These are phyloP conservation scores for Saccharomycopsis malanga DNA, from an alignment of 805 yeast genomes.

Conservation along the genomic window DNA sequence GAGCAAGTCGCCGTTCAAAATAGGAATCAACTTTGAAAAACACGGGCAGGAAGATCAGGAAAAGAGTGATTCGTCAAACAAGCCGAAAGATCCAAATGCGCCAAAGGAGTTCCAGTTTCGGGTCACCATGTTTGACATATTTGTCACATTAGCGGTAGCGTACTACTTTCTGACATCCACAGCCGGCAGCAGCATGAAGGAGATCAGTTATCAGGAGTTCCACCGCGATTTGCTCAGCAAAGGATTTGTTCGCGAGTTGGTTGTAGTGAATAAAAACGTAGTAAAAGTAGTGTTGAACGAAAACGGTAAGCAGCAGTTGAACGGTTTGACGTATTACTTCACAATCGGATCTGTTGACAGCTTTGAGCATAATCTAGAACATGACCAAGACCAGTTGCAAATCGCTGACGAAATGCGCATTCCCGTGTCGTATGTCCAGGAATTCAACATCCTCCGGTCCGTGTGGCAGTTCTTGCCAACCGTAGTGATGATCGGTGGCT, in stretches of 20 bases:
- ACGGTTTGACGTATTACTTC: constrained; percentile 39
- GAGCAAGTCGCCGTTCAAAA: constrained; percentile 3
- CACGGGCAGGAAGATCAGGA: neutral
- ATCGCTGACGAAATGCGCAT: constrained; percentile 58
- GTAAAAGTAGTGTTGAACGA: constrained; percentile 68
- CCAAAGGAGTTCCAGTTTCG: constrained; percentile 13
- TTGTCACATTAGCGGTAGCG: constrained; percentile 10
- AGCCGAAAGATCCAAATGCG: constrained; percentile 8
- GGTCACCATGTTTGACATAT: constrained; percentile 15
- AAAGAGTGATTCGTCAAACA: neutral
- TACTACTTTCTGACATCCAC: constrained; percentile 5
- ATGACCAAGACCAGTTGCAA: constrained; percentile 63
- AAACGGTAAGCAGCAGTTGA: constrained; percentile 45
- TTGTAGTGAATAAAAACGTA: constrained; percentile 67
- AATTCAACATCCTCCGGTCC: constrained; percentile 58
- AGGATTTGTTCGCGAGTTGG: constrained; percentile 65
- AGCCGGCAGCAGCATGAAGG: neutral
- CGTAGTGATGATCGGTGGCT: constrained; percentile 76
- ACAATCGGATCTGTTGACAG: constrained; percentile 83
- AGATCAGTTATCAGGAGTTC: constrained; percentile 87
- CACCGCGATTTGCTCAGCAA: constrained; percentile 65
- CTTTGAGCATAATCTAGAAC: constrained; percentile 73
- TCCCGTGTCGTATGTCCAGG: constrained; percentile 75
- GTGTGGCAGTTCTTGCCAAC: constrained; percentile 84
- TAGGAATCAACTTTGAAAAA: constrained; percentile 8